Percentiles rank a stretch among this genome's conserved stretches.
Conservation (phyloP, 1,139 yeast genomes). For the Petasospora fabianii region DNA sequence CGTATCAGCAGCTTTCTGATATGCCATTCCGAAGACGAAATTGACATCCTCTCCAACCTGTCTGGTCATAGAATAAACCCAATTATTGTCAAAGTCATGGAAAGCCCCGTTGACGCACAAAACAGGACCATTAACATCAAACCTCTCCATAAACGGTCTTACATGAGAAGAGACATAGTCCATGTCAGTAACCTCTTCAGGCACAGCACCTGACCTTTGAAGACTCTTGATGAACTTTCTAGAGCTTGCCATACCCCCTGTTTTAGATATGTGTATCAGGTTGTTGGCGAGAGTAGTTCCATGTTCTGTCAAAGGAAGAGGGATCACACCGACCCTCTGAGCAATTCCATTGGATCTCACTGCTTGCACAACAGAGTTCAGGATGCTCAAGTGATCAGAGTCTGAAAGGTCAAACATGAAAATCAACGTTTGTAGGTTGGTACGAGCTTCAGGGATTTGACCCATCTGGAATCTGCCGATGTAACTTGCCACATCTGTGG, state of each 20-base stretch:
- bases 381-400: conserved; percentile 42
- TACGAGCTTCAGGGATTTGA: conserved; percentile 64
- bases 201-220: conserved; percentile 6
- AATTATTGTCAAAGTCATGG: conserved; percentile 36
- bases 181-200: conserved; percentile 22
- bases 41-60: conserved; percentile 36
- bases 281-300: conserved; percentile 20
- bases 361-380: conserved; percentile 47
- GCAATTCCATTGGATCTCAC: conserved; percentile 61
- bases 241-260: conserved; percentile 16
- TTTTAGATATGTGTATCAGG: conserved; percentile 14
- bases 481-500: conserved; percentile 42
- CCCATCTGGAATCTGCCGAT: conserved; percentile 43
- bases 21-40: conserved; percentile 26
- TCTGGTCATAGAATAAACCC: conserved; percentile 38
- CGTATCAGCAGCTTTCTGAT: conserved; percentile 30
- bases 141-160: conserved; percentile 33
- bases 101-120: conserved; percentile 75
- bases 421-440: conserved; percentile 73
- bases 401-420: conserved; percentile 66
- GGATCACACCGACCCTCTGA: conserved; percentile 78
- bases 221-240: conserved; percentile 14
- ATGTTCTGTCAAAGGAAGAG: conserved; percentile 37
- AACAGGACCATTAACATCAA: conserved; percentile 47
- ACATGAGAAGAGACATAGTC: conserved; percentile 26